These are phyloP conservation scores for Heliosperma pusillum DNA, from an alignment of 148 eudicot genomes.

Conservation along the genomic window DNA sequence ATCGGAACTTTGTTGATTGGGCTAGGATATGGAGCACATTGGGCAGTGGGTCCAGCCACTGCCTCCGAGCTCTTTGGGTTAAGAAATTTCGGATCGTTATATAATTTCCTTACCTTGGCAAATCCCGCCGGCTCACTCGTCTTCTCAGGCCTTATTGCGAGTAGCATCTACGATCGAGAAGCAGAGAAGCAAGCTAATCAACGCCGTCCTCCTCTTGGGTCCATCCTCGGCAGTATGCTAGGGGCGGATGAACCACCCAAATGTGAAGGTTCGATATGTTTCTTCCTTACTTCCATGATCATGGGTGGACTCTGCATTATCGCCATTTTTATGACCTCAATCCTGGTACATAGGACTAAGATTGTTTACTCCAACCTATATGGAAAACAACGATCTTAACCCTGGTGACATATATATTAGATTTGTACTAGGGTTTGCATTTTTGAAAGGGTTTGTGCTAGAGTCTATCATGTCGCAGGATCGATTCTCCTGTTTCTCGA, in stretches of 20 bases:
- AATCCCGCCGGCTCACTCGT: slow-evolving; percentile 88
- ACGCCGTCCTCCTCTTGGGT: slow-evolving; percentile 25
- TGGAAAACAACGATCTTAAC: slow-evolving; percentile 51
- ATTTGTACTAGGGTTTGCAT: background rate
- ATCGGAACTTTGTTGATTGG: slow-evolving; percentile 82
- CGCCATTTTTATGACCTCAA: slow-evolving; percentile 61
- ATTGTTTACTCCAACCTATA: slow-evolving; percentile 68
- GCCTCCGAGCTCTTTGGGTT: slow-evolving; percentile 92
- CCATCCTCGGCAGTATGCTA: slow-evolving; percentile 23
- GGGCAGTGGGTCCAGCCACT: slow-evolving; percentile 94
- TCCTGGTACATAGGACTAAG: slow-evolving; percentile 77
- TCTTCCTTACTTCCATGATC: slow-evolving; percentile 67
- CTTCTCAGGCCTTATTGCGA: slow-evolving; percentile 78
- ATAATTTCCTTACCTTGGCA: slow-evolving; percentile 86
- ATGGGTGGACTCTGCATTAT: slow-evolving; percentile 76
- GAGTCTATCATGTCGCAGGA: background rate
- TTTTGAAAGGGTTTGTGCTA: slow-evolving; percentile 8
- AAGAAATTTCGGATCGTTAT: slow-evolving; percentile 81
- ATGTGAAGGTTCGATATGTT: slow-evolving; percentile 83
- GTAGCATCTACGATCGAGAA: slow-evolving; percentile 80
- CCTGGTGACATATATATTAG: background rate
- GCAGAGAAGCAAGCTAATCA: slow-evolving; percentile 77
- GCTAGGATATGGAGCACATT: slow-evolving; percentile 96
- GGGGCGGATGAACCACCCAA: slow-evolving; percentile 49
- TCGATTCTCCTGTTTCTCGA: slow-evolving; percentile 2